Evolutionary conservation across 257 asterid genomes (phyloP).

Genomic region (Ajuga chamaepitys): DNA sequence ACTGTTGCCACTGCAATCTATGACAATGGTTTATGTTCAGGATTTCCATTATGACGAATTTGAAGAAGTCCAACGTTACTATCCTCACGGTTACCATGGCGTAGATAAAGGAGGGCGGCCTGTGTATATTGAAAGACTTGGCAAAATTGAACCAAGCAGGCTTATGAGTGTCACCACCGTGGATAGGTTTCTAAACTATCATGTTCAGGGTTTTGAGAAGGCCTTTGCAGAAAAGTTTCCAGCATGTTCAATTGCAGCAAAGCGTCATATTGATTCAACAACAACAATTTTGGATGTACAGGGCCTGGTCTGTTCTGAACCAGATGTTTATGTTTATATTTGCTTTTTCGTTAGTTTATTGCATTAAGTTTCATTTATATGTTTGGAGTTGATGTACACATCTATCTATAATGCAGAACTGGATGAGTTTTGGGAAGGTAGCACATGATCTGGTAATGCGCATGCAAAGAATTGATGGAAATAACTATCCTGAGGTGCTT

Average conservation of each 20-base stretch:
- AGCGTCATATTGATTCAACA: conserved; percentile 82
- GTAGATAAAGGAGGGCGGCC: conserved; percentile 92
- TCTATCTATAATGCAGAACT: conserved; percentile 50
- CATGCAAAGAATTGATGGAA: conserved; percentile 89
- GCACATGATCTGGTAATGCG: conserved; percentile 89
- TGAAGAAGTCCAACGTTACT: conserved; percentile 69
- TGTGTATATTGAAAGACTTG: conserved; percentile 88
- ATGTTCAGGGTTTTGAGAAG: conserved; percentile 87
- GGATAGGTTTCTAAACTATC: conserved; percentile 88
- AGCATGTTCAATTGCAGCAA: conserved; percentile 86
- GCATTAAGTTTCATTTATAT: background rate
- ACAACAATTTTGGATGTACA: conserved; percentile 86
- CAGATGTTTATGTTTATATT: conserved; percentile 8
- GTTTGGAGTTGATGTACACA: background rate
- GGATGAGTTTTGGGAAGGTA: conserved; percentile 92
- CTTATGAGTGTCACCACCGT: conserved; percentile 81
- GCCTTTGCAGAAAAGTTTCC: conserved; percentile 76
- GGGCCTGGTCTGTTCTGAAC: conserved; percentile 69
- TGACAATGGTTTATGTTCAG: conserved; percentile 35
- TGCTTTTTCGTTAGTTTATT: background rate
- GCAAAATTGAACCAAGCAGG: conserved; percentile 77
- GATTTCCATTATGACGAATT: conserved; percentile 77
- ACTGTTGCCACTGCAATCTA: conserved; percentile 17
- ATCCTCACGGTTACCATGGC: conserved; percentile 98
- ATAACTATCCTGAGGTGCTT: conserved; percentile 96